Percentiles rank a stretch among this genome's conserved stretches.
Evolutionary conservation across 179 eudicot species (phyloP).

Genomic region (Silene coronaria): DNA sequence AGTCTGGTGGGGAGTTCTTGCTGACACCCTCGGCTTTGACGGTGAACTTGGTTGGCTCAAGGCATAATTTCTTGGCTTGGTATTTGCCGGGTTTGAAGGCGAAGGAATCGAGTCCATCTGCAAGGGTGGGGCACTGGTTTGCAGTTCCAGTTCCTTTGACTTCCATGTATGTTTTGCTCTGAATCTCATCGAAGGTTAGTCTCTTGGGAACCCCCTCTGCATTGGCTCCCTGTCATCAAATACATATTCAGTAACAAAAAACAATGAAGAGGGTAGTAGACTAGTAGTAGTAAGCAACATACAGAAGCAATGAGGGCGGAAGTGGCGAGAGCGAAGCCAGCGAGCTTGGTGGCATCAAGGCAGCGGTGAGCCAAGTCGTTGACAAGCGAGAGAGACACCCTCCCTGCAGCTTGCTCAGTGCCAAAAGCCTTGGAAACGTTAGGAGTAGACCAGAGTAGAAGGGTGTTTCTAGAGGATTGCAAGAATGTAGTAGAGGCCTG

Average conservation of each 20-base stretch:
- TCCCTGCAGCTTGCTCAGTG: conserved; percentile 35
- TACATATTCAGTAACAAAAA: not conserved
- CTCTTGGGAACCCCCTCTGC: conserved; percentile 84
- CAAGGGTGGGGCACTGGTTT: conserved; percentile 93
- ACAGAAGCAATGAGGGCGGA: conserved; percentile 94
- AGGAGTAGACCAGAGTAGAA: conserved; percentile 55
- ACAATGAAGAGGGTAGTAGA: too few species aligned
- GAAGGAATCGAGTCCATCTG: conserved; percentile 55
- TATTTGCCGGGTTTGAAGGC: conserved; percentile 88
- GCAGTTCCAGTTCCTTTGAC: conserved; percentile 98
- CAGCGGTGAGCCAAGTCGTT: conserved; percentile 78
- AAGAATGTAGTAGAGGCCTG: conserved; percentile 91
- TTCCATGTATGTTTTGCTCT: conserved; percentile 92
- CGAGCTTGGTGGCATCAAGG: conserved; percentile 84
- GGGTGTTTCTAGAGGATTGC: conserved; percentile 54
- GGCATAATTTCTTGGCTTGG: conserved; percentile 82
- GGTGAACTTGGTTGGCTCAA: conserved; percentile 89
- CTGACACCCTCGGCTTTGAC: conserved; percentile 80
- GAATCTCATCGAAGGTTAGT: conserved; percentile 86
- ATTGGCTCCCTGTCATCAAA: conserved; percentile 63
- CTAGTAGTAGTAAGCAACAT: conserved; percentile 19
- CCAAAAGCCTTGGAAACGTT: conserved; percentile 64
- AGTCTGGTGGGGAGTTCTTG: conserved; percentile 78
- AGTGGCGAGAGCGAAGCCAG: conserved; percentile 95
- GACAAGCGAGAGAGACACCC: conserved; percentile 64